Conservation (phyloP, 192 early-diverging fungal species). For the Piromyces finnis region DNA sequence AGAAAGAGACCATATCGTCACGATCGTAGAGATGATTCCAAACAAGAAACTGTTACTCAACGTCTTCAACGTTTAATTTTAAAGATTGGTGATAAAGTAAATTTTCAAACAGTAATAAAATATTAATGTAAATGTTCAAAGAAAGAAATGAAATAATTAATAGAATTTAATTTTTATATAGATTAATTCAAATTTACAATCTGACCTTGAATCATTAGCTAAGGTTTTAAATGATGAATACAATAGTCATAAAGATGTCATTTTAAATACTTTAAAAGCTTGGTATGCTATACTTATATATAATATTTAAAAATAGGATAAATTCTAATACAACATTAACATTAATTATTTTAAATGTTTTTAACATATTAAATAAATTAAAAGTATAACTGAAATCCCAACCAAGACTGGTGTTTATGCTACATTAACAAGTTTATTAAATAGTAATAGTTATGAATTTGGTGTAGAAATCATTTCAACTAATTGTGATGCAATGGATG, state of each 20-base stretch:
- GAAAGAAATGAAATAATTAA: no score
- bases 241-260: background rate
- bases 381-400: constrained; percentile 46
- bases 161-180: background rate
- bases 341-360: no score
- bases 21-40: background rate
- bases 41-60: background rate
- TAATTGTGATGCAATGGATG: constrained; percentile 29
- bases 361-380: no score
- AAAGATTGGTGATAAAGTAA: background rate
- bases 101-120: no score
- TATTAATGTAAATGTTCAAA: no score
- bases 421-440: constrained; percentile 66
- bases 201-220: background rate
- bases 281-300: background rate
- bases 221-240: background rate
- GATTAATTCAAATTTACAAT: background rate
- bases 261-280: background rate
- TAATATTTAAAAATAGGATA: no score
- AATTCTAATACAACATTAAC: no score
- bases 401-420: constrained; percentile 60
- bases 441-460: constrained; percentile 44
- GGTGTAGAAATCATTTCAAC: constrained; percentile 41
- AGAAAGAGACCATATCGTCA: background rate
- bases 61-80: background rate